Evolutionary conservation across 257 asterid genomes (phyloP), one percentile per base, ranked within the genome.

Genomic region (Anisodus acutangulus): DNA sequence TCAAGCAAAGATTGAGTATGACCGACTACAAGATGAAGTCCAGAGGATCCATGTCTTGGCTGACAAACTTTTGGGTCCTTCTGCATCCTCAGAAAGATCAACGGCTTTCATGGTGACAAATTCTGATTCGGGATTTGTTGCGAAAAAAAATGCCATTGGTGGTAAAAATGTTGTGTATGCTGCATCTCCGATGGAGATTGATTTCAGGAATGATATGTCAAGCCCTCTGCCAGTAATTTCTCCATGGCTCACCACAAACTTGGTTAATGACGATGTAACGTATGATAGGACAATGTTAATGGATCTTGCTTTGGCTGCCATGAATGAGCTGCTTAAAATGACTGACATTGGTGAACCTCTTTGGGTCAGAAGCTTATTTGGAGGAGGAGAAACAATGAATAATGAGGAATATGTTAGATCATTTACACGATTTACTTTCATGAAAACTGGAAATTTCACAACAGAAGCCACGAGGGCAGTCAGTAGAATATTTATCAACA

Each of bases 391-490:
- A 58, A 53, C 88, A 3, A 81, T 95, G 88, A 95, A 92, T 62
- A 85, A 87, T 51, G 97, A 90, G 53, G 98, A 94, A 86, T 95
- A 94, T 54, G 31, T 85, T 2, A 91, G 89, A 86, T 19, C 87
- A 70, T 92, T 91, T 80, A 86, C 91, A 4, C 92, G 93, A 83
- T 90, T 92, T 89, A 71, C 88, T 41, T 92, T 95, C 9, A 81
- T 69, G 79, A 92, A 85, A 88, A 94, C 95, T 0, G 59, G 76
- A 71, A 85, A 89, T 86, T 90, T 91, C 79, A 85, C 84, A 35
- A 88, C 94, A 22, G 97, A 92, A 86, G 99, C 95, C 76, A 92
- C 98, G 8, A 87, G 92, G 81, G 91, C 93, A 64, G 86, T 86
- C 79, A 92, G 92, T 10, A 90, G 84, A 45, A 80, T 93, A 37